Percentiles rank a stretch among this genome's conserved stretches.
phyloP scores from a whole-genome alignment of 2,329 filamentous ascomycete genomes.

The Didymella pinodella region DNA sequence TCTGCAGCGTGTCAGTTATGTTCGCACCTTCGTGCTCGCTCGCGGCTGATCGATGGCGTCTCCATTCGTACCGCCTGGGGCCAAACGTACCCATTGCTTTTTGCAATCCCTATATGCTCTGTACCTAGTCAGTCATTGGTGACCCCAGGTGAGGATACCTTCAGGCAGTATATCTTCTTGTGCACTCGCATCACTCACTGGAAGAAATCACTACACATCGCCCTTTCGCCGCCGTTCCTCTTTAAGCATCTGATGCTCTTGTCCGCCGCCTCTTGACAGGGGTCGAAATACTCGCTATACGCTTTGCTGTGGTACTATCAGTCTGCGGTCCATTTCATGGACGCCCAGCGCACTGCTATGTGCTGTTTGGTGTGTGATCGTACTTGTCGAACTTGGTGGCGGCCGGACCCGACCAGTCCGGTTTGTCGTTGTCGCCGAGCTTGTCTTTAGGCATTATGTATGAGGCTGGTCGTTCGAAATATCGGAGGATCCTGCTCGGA shows the following conservation, averaged over 20 bases:
- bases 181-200: conserved; percentile 65
- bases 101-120: conserved; percentile 96
- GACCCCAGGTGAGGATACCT: background rate
- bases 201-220: conserved; percentile 96
- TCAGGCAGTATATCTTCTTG: background rate
- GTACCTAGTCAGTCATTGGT: background rate
- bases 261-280: conserved; percentile 90
- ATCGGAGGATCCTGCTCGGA: background rate
- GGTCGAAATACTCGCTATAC: conserved; percentile 90
- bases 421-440: conserved; percentile 19
- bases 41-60: background rate
- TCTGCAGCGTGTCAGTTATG: conserved; percentile 24
- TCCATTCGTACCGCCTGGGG: background rate
- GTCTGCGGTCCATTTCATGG: background rate
- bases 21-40: background rate
- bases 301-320: conserved; percentile 69
- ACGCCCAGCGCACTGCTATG: background rate
- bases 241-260: conserved; percentile 87
- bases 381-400: conserved; percentile 54
- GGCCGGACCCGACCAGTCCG: conserved; percentile 38
- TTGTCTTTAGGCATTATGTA: conserved; percentile 24
- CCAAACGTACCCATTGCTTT: conserved; percentile 80
- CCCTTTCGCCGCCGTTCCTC: conserved; percentile 83
- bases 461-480: background rate
- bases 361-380: conserved; percentile 8